A percentile compares a stretch with the other conserved stretches of the same genome.
These are phyloP conservation scores for Apiospora saccharicola DNA, from an alignment of 2,329 filamentous ascomycete species.

Conservation along the genomic window DNA sequence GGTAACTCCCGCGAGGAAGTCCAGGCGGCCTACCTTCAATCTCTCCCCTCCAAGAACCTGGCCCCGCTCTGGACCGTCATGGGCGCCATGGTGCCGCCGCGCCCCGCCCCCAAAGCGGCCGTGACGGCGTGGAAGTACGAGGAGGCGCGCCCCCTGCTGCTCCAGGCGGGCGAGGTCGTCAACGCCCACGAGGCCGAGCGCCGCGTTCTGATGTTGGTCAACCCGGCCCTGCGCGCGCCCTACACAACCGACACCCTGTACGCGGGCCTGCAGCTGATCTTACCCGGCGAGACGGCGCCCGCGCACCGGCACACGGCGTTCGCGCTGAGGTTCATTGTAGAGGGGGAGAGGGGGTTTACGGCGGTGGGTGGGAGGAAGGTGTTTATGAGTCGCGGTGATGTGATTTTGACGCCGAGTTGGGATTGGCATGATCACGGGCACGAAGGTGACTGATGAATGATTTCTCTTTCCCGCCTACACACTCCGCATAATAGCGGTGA, in stretches of 20 bases:
- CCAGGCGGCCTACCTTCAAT: slow-evolving; percentile 16
- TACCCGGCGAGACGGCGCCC: slow-evolving; percentile 59
- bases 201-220: slow-evolving; percentile 47
- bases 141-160: slow-evolving; percentile 42
- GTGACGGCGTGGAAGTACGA: slow-evolving; percentile 46
- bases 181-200: slow-evolving; percentile 46
- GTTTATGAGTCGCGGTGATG: slow-evolving; percentile 57
- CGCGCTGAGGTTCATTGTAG: slow-evolving; percentile 62
- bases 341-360: slow-evolving; percentile 61
- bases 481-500: too few species aligned
- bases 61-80: slow-evolving; percentile 25
- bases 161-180: slow-evolving; percentile 43
- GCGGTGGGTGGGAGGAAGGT: slow-evolving; percentile 59
- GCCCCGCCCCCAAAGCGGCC: slow-evolving; percentile 49
- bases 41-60: slow-evolving; percentile 11
- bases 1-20: background rate
- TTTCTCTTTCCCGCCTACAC: background rate
- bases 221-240: slow-evolving; percentile 44
- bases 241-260: slow-evolving; percentile 64
- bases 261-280: slow-evolving; percentile 61
- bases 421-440: slow-evolving; percentile 66
- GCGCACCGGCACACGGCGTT: slow-evolving; percentile 63
- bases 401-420: slow-evolving; percentile 63
- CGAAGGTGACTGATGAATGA: slow-evolving; percentile 44
- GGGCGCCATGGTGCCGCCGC: slow-evolving; percentile 42